Base-by-base conservation (phyloP, 495 filamentous ascomycete genomes). In the Talaromyces wortmannii region DNA sequence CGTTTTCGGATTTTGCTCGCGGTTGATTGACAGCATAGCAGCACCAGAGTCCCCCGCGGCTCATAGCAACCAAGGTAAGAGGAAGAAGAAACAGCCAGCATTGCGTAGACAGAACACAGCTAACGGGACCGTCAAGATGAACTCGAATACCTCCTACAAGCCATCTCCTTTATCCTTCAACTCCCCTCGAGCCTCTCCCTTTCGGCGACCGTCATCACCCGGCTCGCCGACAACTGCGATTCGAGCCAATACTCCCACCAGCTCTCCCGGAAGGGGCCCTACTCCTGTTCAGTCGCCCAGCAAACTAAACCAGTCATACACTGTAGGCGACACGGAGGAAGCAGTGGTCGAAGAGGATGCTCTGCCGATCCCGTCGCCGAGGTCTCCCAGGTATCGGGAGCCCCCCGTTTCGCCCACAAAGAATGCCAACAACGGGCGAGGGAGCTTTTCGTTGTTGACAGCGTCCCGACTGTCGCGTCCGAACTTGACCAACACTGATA, bases 171-270 rank as follows among this genome's bases (percentile, higher is more conserved):
- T 89, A 50, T 87, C 83, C 45, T 86, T 84, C 69, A 81, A 81
- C 60, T 84, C 83, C 18, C 82, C 81, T 43, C 77, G 88, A 67
- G 80, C 80, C 52, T 90, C 87, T 6, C 88, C 88, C n/a, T 91
- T 91, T 63, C 83, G 85, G 10, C 79, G 86, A 50, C 83, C 84
- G 3, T 77, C 73, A 4, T 76, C 73, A 0, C 70, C 71, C 48
- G 71, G 69, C 60, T 76, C 77, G 61, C 67, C 78, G 61, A 67
- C 77, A 40, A 65, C 69, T 44, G 63, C 64, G 60, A 67, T 63
- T 15, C 67, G 67, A 10, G 64, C 59, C 7, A 59, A 53, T 11
- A 77, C 75, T 1, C 71, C 56, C 48, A 71, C 71, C 30, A 75
- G 69, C 61, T 77, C 75, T n/a, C 73, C 75, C 15, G 63, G 65